phyloP scores from a whole-genome alignment of 768 basidiomycete genomes.

The Ramaria sp. region DNA sequence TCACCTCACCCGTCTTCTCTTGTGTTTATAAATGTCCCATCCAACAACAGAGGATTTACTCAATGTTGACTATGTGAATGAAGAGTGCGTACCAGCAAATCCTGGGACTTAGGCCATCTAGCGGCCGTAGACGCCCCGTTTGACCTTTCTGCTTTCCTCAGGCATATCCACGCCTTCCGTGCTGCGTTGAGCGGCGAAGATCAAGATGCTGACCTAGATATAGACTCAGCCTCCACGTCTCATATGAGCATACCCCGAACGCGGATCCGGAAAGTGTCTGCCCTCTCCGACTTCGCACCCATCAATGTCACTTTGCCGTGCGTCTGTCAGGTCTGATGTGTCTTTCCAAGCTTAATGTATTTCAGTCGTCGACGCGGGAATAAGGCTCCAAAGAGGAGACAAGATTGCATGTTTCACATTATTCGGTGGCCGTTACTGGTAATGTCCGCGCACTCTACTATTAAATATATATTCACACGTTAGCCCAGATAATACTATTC shows the following conservation, averaged over 20 bases:
- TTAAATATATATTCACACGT: neutral
- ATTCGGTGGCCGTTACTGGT: conserved; percentile 85
- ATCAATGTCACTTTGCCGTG: conserved; percentile 64
- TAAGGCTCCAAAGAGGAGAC: conserved; percentile 30
- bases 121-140: neutral
- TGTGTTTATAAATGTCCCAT: neutral
- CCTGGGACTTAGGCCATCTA: neutral
- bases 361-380: conserved; percentile 27
- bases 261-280: conserved; percentile 71
- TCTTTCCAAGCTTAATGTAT: neutral
- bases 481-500: conserved; percentile 66
- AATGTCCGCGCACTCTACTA: conserved; percentile 14
- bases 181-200: conserved; percentile 63
- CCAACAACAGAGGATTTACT: conserved; percentile 20
- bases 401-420: conserved; percentile 69
- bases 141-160: conserved; percentile 15
- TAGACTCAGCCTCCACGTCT: conserved; percentile 23
- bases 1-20: neutral
- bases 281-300: conserved; percentile 82
- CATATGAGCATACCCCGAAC: conserved; percentile 22
- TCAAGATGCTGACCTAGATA: conserved; percentile 25
- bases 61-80: conserved; percentile 53
- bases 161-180: conserved; percentile 68
- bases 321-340: neutral
- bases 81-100: conserved; percentile 39